Percentiles rank a stretch among this genome's conserved stretches.
These are phyloP conservation scores for Alectoria sarmentosa DNA, from an alignment of 495 filamentous ascomycete genomes.

Conservation along the genomic window DNA sequence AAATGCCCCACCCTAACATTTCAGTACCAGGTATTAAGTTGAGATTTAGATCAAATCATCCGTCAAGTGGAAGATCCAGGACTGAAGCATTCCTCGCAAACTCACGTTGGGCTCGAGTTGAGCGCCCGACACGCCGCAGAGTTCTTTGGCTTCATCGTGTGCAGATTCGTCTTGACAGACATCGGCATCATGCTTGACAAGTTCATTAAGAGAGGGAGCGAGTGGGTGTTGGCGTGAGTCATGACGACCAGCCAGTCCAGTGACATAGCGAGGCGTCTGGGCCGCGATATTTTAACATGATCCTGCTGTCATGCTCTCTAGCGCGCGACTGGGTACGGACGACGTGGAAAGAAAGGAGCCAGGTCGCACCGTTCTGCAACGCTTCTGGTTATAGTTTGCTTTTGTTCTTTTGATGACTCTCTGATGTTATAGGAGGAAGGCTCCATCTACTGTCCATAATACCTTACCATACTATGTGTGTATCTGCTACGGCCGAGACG, in stretches of 20 bases:
- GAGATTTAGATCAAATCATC: conserved; percentile 75
- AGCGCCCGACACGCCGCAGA: conserved; percentile 91
- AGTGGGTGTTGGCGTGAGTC: conserved; percentile 70
- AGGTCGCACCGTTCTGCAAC: background rate
- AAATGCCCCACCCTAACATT: background rate
- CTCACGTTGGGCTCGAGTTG: conserved; percentile 89
- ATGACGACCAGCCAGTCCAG: background rate
- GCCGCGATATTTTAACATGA: background rate
- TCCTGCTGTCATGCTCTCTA: background rate
- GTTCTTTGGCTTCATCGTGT: conserved; percentile 96
- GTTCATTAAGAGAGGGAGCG: conserved; percentile 90
- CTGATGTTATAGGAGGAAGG: background rate
- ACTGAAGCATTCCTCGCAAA: conserved; percentile 71
- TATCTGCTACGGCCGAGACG: conserved; percentile 14
- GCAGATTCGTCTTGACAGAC: conserved; percentile 85
- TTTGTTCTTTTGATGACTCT: background rate
- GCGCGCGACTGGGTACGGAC: background rate
- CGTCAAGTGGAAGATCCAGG: conserved; percentile 93
- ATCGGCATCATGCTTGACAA: conserved; percentile 86
- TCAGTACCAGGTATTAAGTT: conserved; percentile 25
- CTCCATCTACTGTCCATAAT: conserved; percentile 12
- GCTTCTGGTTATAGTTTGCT: conserved; percentile 8
- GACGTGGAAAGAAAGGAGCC: background rate
- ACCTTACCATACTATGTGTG: conserved; percentile 13
- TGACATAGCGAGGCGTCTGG: conserved; percentile 6